Conservation (phyloP, 495 filamentous ascomycete genomes). For the Thozetella sp. region DNA sequence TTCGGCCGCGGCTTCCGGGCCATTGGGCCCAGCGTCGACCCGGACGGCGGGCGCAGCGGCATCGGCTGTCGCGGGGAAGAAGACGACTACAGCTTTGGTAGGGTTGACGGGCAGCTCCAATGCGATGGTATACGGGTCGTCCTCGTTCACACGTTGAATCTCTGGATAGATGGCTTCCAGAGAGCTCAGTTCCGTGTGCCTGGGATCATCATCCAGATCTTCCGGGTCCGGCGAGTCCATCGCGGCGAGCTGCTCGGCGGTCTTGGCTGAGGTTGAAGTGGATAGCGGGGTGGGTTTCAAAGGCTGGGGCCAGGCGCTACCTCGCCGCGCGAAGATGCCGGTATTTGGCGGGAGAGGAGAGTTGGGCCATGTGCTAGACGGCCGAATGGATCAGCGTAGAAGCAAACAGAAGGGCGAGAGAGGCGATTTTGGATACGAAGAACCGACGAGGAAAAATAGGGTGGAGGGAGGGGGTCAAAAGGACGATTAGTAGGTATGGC, state of each 20-base stretch:
- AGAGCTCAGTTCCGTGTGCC: constrained; percentile 79
- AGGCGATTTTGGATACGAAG: background rate
- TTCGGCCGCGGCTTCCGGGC: constrained; percentile 4
- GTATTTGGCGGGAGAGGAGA: background rate
- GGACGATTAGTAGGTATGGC: too few species aligned
- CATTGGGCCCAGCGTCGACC: constrained; percentile 10
- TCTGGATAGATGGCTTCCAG: constrained; percentile 90
- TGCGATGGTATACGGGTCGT: constrained; percentile 63
- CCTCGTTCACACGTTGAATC: constrained; percentile 57
- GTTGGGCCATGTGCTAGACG: background rate
- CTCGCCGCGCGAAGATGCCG: background rate
- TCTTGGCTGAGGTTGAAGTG: background rate
- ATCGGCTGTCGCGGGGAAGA: constrained; percentile 62
- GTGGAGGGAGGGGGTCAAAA: too few species aligned
- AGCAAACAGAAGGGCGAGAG: background rate
- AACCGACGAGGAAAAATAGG: background rate
- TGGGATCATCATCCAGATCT: constrained; percentile 66
- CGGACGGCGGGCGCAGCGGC: constrained; percentile 19
- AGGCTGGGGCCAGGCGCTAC: background rate
- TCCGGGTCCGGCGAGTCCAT: constrained; percentile 17
- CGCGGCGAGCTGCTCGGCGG: background rate
- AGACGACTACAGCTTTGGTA: constrained; percentile 64
- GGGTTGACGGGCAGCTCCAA: constrained; percentile 78
- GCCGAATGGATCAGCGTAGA: background rate
- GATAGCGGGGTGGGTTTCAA: background rate